A percentile compares a stretch with the other conserved stretches of the same genome.
phyloP scores from a whole-genome alignment of 805 yeast genomes.

The Starmerella geochares region DNA sequence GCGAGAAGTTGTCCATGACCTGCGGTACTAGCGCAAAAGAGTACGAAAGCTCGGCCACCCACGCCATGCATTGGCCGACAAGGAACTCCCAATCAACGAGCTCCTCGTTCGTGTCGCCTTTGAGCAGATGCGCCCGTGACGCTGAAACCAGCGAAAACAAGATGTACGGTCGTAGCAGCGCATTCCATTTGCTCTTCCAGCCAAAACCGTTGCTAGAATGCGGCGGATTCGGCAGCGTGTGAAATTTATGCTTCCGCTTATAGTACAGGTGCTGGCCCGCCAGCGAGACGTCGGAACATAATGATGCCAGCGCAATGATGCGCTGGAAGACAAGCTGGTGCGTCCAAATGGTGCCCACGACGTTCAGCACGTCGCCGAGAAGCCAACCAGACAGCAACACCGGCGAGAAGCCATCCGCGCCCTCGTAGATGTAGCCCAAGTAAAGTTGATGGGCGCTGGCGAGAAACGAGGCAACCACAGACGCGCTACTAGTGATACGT shows the following conservation, averaged over 20 bases:
- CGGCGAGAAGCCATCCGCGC: slow-evolving; percentile 29
- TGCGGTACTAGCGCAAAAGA: slow-evolving; percentile 35
- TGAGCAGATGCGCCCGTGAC: slow-evolving; percentile 11
- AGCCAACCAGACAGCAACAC: slow-evolving; percentile 28
- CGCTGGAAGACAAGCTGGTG: slow-evolving; percentile 29
- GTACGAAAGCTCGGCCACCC: slow-evolving; percentile 27
- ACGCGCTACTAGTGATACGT: slow-evolving; percentile 21
- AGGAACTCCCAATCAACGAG: slow-evolving; percentile 19
- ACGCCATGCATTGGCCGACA: slow-evolving; percentile 25
- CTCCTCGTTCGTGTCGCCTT: slow-evolving; percentile 3
- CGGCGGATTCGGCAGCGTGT: slow-evolving; percentile 8
- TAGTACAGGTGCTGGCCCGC: slow-evolving; percentile 27
- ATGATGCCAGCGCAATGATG: slow-evolving; percentile 25
- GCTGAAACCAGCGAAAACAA: slow-evolving; percentile 20
- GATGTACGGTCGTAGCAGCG: slow-evolving; percentile 19
- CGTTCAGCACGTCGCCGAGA: slow-evolving; percentile 29
- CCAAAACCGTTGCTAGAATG: slow-evolving; percentile 1
- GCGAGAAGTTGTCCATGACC: slow-evolving; percentile 32
- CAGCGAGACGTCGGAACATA: slow-evolving; percentile 25
- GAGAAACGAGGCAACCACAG: slow-evolving; percentile 28
- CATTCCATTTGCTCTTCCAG: slow-evolving; percentile 12
- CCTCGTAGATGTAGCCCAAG: slow-evolving; percentile 24
- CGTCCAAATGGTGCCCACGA: slow-evolving; percentile 29
- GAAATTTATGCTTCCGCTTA: slow-evolving; percentile 15
- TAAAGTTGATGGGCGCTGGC: slow-evolving; percentile 30